phyloP scores from a whole-genome alignment of 208 protist species.

The Crithidia bombi region DNA sequence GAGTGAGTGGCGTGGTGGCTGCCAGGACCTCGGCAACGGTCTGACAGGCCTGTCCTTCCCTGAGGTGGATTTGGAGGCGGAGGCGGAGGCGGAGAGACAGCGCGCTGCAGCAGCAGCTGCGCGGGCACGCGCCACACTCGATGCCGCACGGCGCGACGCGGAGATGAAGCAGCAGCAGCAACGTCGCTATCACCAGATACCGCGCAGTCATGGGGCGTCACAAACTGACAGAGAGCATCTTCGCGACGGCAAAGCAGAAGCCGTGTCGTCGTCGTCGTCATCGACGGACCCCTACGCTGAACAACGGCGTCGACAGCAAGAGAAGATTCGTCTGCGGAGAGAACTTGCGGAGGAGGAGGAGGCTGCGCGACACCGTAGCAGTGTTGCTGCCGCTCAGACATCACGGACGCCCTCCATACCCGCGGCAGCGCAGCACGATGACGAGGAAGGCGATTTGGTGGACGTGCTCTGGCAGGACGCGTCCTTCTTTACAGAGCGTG shows the following conservation, averaged over 20 bases:
- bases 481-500: conserved; percentile 25
- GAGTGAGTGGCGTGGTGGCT: conserved; percentile 35
- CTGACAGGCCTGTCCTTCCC: conserved; percentile 71
- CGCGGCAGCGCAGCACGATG: not conserved
- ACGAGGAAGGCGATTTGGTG: conserved; percentile 32
- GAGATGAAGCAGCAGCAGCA: conserved; percentile 14
- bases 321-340: conserved; percentile 16
- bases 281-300: not conserved
- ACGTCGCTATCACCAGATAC: conserved; percentile 7
- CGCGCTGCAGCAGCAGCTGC: conserved; percentile 16
- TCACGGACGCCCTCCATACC: not conserved
- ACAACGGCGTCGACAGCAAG: conserved; percentile 19
- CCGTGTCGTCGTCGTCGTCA: too few species aligned
- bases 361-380: not conserved
- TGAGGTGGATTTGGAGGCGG: conserved; percentile 59
- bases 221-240: too few species aligned
- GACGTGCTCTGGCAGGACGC: conserved; percentile 43
- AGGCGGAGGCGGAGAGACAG: conserved; percentile 27
- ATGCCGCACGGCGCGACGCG: conserved; percentile 5
- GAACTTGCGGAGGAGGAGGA: conserved; percentile 25
- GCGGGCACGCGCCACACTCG: conserved; percentile 10
- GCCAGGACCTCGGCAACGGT: conserved; percentile 69
- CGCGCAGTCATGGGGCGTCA: too few species aligned
- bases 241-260: too few species aligned
- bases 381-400: not conserved